Evolutionary conservation across 805 yeast genomes (phyloP).

Genomic region (Candida maris): DNA sequence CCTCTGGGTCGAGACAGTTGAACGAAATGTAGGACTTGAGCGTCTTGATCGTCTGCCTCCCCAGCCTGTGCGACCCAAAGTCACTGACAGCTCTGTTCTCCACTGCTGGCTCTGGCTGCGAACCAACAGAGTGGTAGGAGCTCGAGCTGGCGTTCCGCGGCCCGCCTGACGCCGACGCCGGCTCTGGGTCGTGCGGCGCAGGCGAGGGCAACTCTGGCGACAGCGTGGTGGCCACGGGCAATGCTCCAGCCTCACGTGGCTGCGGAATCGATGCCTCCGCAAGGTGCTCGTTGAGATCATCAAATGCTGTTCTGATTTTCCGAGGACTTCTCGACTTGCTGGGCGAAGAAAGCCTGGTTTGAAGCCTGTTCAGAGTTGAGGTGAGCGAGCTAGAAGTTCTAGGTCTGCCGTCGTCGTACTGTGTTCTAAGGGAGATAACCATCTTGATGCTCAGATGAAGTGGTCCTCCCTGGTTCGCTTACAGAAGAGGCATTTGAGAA

Average conservation of each 20-base stretch:
- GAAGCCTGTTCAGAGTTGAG: slow-evolving; percentile 16
- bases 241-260: neutral
- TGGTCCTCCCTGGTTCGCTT: too few relatives aligned
- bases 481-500: too few relatives aligned
- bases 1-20: neutral
- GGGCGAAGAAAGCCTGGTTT: slow-evolving; percentile 16
- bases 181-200: neutral
- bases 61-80: neutral
- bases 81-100: neutral
- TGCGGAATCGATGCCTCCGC: neutral
- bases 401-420: slow-evolving; percentile 12
- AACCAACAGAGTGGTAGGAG: neutral
- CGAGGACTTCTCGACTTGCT: slow-evolving; percentile 17
- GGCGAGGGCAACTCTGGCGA: neutral
- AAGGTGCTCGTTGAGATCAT: slow-evolving; percentile 11
- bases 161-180: neutral
- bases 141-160: neutral
- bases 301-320: slow-evolving; percentile 20
- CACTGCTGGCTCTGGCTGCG: neutral
- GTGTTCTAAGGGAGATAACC: neutral
- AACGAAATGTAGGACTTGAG: slow-evolving; percentile 1
- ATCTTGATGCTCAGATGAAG: neutral
- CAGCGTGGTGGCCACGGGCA: slow-evolving; percentile 1
- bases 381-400: slow-evolving; percentile 13
- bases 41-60: neutral